Conservation (phyloP, 495 filamentous ascomycete genomes). For the Penicillium bialowiezense region DNA sequence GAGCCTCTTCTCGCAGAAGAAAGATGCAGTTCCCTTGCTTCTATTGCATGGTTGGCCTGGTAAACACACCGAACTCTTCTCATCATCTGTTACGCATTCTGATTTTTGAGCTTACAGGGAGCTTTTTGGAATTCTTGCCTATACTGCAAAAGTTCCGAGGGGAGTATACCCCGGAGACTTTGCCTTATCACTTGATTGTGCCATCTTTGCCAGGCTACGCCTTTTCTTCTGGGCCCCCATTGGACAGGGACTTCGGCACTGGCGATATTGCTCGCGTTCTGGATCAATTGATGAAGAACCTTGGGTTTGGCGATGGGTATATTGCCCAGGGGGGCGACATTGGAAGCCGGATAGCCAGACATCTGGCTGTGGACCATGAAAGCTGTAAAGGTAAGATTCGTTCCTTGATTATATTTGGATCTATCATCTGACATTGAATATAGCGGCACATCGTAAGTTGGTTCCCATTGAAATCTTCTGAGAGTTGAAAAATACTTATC, state of each 20-base stretch:
- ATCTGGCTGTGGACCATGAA: constrained; percentile 37
- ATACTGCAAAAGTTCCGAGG: constrained; percentile 41
- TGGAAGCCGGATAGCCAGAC: constrained; percentile 49
- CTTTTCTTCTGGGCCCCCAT: constrained; percentile 52
- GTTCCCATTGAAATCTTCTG: too few species aligned
- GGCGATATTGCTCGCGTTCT: constrained; percentile 45
- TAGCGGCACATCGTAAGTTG: constrained; percentile 36
- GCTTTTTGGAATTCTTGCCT: constrained; percentile 58
- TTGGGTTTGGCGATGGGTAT: constrained; percentile 61
- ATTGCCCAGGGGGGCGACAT: constrained; percentile 67
- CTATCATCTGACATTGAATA: constrained; percentile 1
- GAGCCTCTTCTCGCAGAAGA: constrained; percentile 56
- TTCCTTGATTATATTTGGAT: not conserved
- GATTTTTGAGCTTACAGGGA: constrained; percentile 23
- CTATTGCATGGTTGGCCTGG: constrained; percentile 64
- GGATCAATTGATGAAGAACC: constrained; percentile 55
- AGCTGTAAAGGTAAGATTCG: constrained; percentile 42
- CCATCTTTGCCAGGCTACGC: constrained; percentile 63
- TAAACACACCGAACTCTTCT: constrained; percentile 11
- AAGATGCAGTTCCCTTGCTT: constrained; percentile 58
- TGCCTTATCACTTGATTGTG: constrained; percentile 66
- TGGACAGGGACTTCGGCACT: constrained; percentile 46
- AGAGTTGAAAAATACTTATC: too few species aligned
- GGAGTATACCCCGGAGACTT: constrained; percentile 51
- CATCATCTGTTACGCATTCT: not conserved